Percentiles rank a stretch among this genome's conserved stretches.
phyloP scores from a whole-genome alignment of 805 yeast genomes.

The Nakazawaea siamensis region DNA sequence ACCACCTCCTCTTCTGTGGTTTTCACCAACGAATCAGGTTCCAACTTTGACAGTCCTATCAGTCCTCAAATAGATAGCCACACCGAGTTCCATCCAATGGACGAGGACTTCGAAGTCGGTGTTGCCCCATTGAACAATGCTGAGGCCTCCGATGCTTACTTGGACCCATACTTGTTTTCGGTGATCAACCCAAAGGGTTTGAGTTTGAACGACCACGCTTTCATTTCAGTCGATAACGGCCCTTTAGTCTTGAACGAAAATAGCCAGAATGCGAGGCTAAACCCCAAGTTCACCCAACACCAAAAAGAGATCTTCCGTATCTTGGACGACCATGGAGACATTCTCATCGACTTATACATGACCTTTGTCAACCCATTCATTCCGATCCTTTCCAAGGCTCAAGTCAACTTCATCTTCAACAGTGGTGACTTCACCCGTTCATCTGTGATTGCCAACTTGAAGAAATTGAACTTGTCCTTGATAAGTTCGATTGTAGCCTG shows the following conservation, averaged over 20 bases:
- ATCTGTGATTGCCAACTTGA: slow-evolving; percentile 4
- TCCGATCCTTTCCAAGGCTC: slow-evolving; percentile 5
- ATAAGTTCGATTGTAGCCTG: slow-evolving; percentile 3
- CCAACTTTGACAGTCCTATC: background rate
- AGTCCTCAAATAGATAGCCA: background rate
- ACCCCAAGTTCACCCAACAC: background rate
- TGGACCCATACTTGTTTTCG: background rate
- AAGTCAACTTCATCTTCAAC: slow-evolving; percentile 5
- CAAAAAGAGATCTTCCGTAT: slow-evolving; percentile 6
- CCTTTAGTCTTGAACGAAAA: background rate
- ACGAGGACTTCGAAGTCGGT: background rate
- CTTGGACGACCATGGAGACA: slow-evolving; percentile 8
- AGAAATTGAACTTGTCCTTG: slow-evolving; percentile 3
- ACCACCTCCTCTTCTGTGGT: background rate
- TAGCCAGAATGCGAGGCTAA: background rate
- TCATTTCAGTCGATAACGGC: too few species aligned
- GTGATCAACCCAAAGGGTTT: too few species aligned
- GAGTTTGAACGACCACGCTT: too few species aligned
- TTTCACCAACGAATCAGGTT: background rate
- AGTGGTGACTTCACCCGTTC: slow-evolving; percentile 1
- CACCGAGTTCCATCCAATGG: background rate
- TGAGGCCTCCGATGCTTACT: background rate
- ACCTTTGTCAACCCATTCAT: slow-evolving; percentile 10
- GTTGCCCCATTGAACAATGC: background rate
- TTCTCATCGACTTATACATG: slow-evolving; percentile 6